Base-by-base conservation (phyloP, 805 yeast species). In the Monosporozyma unispora region DNA sequence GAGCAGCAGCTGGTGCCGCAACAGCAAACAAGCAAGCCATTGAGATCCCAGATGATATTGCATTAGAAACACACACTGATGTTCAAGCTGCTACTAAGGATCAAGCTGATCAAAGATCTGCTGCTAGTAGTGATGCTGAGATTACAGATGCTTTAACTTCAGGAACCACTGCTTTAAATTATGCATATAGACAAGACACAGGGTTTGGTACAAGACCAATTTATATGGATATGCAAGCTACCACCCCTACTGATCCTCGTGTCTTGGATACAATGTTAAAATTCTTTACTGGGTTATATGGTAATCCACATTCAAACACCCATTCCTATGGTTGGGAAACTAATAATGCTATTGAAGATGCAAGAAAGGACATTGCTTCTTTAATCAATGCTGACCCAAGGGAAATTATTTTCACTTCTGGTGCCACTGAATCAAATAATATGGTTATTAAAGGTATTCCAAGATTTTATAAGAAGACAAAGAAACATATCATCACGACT, bases 311-410 rank as follows among this genome's bases (percentile, higher is more conserved):
- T 70, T 88, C 96, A 5, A 81, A 93, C 51, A 93, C 99, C 2
- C 99, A 93, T 65, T 79, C 96, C 5, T 93, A 91, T 66, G 99
- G 99, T 33, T 93, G 99, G 99, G 99, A 93, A 71, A 87, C 99
- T 3, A 96, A 91, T 51, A 79, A 78, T 54, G 96, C 84, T 51
- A 93, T 93, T 16, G 99, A 93, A 63, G 71, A 72, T 46, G 96
- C 99, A 5, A 79, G 99, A 60, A 75, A 72, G 48, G 77, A 91
- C 59, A 74, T 93, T 48, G 98, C 99, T 2, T 74, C 75, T 28
- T 78, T 93, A 48, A 88, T 93, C 59, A 79, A 81, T 28, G 99
- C 99, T 31, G 96, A 93, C 65, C 87, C 98, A 49, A 91, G 91
- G 71, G 99, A 93, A 70, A 93, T 93, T 59, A 84, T 93, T 45